Conservation (phyloP, 2,329 filamentous ascomycete genomes). For the Fusarium cyanostomum region DNA sequence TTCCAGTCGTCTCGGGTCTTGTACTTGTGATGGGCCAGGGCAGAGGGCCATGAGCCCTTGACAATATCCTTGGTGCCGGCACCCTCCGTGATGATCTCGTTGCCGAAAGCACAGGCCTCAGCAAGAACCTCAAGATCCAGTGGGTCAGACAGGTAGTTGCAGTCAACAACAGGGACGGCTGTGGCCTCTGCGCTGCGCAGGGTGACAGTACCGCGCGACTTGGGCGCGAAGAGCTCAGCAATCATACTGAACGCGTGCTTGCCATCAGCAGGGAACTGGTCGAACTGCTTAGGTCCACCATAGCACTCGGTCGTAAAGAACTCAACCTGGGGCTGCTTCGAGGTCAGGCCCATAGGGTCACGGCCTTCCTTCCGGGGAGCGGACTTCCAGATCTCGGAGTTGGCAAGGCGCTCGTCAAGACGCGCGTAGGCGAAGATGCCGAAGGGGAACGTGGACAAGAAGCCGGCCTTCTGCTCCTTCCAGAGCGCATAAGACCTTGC, state of each 20-base stretch:
- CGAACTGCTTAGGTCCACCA: constrained; percentile 67
- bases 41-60: constrained; percentile 67
- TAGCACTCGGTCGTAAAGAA: constrained; percentile 72
- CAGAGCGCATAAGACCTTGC: constrained; percentile 62
- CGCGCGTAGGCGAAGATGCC: constrained; percentile 69
- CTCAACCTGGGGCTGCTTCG: constrained; percentile 67
- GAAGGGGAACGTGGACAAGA: constrained; percentile 70
- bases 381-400: constrained; percentile 63
- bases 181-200: constrained; percentile 58
- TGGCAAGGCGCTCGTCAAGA: constrained; percentile 66
- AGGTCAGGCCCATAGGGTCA: constrained; percentile 70
- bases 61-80: constrained; percentile 66
- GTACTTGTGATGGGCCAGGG: constrained; percentile 61
- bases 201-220: constrained; percentile 64
- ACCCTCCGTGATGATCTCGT: constrained; percentile 68
- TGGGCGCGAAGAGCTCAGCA: constrained; percentile 65
- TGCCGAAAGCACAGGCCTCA: constrained; percentile 66
- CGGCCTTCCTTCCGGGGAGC: constrained; percentile 59
- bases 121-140: constrained; percentile 67
- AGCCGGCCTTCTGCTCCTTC: constrained; percentile 66
- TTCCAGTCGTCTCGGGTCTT: constrained; percentile 64
- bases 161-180: constrained; percentile 65
- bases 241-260: constrained; percentile 68
- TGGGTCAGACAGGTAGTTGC: constrained; percentile 66
- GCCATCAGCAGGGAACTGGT: constrained; percentile 60